Percentiles rank a stretch among this genome's conserved stretches.
phyloP scores from a whole-genome alignment of 345 rosid genomes.

The Excoecaria agallocha region DNA sequence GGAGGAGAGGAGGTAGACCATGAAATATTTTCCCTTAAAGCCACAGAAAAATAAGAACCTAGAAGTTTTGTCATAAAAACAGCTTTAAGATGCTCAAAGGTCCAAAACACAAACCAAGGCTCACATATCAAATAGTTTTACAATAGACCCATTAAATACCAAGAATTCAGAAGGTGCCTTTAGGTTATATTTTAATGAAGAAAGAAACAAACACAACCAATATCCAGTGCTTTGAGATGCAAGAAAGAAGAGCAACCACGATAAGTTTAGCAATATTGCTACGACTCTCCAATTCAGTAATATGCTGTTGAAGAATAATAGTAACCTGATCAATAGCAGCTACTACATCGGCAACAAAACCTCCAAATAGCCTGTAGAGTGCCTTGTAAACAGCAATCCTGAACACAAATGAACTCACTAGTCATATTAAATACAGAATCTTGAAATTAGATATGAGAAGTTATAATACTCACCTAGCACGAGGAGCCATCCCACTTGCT shows the following conservation, averaged over 20 bases:
- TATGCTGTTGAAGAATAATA: background rate
- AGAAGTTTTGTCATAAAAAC: slow-evolving; percentile 1
- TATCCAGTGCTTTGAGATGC: background rate
- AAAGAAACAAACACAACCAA: background rate
- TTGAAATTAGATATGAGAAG: background rate
- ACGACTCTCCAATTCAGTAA: background rate
- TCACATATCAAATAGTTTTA: background rate
- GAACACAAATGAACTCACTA: slow-evolving; percentile 15
- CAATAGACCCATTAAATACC: background rate
- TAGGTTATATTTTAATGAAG: background rate
- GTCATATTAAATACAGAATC: slow-evolving; percentile 9
- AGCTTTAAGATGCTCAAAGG: background rate
- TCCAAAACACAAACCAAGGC: background rate
- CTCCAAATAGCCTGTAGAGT: slow-evolving; percentile 93
- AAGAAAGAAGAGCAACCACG: background rate
- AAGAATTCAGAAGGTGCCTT: background rate
- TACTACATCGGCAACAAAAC: slow-evolving; percentile 94
- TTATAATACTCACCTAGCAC: slow-evolving; percentile 68
- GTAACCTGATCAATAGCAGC: slow-evolving; percentile 98
- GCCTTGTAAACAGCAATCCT: slow-evolving; percentile 98
- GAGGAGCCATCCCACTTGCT: slow-evolving; percentile 99
- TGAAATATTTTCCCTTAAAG: background rate
- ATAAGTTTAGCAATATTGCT: slow-evolving; percentile 4
- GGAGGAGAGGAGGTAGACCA: background rate
- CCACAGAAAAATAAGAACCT: too few species aligned